phyloP scores from a whole-genome alignment of 2,329 filamentous ascomycete genomes.

The Alternaria triticina region DNA sequence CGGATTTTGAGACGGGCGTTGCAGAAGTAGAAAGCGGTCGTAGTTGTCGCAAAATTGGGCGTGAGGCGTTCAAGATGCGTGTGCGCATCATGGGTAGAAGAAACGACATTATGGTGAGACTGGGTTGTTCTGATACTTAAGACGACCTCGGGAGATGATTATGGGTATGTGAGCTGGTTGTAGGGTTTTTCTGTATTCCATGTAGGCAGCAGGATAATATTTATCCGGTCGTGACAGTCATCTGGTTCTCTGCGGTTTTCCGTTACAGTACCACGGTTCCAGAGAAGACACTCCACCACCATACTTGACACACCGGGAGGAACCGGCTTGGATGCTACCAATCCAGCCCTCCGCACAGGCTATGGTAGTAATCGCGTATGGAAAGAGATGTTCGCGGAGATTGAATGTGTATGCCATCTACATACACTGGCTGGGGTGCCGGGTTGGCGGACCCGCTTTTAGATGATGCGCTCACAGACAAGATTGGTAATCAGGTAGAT shows the following conservation, averaged over 20 bases:
- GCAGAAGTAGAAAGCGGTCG: conserved; percentile 22
- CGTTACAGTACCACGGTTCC: background rate
- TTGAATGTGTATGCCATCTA: fast-evolving
- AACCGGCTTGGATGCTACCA: background rate
- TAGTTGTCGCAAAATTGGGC: background rate
- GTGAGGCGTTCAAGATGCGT: background rate
- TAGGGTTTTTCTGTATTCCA: background rate
- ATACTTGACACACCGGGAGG: background rate
- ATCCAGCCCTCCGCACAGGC: fast-evolving
- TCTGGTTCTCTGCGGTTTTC: background rate
- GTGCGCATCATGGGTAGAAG: background rate
- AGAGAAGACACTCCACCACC: background rate
- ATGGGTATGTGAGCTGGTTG: background rate
- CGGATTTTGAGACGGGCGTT: background rate
- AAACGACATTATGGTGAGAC: background rate
- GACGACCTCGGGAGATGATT: background rate
- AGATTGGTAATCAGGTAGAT: background rate
- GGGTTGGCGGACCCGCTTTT: background rate
- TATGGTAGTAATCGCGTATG: background rate
- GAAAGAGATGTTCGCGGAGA: background rate
- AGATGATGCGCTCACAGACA: background rate
- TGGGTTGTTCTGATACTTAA: background rate
- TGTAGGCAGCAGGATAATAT: background rate
- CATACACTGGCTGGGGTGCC: background rate
- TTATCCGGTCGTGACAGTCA: background rate